phyloP scores from a whole-genome alignment of 139 green algal species.

The Dunaliella sp. region DNA sequence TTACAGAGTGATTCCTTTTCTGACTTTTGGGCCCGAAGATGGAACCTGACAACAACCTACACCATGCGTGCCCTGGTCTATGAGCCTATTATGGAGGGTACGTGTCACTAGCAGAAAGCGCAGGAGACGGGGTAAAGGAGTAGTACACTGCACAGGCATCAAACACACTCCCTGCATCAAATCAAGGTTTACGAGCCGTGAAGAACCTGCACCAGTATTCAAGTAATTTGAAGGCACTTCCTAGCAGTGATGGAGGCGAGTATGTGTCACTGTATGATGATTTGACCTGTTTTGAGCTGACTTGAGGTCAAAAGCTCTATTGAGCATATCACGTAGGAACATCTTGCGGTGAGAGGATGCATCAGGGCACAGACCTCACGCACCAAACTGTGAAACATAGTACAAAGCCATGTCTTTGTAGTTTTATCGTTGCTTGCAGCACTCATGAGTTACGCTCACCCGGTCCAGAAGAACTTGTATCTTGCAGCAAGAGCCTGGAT shows the following conservation, averaged over 20 bases:
- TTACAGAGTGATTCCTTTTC: slow-evolving; percentile 38
- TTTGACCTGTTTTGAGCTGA: too few species aligned
- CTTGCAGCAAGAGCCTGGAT: too few species aligned
- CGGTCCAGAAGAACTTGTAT: too few species aligned
- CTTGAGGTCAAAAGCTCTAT: too few species aligned
- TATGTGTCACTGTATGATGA: not conserved
- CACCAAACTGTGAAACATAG: too few species aligned
- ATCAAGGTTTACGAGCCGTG: not conserved
- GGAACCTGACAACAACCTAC: slow-evolving; percentile 50
- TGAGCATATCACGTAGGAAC: too few species aligned
- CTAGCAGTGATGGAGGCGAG: not conserved
- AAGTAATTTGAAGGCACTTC: not conserved
- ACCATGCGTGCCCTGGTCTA: slow-evolving; percentile 49
- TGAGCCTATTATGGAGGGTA: slow-evolving; percentile 48
- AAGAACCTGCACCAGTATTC: not conserved
- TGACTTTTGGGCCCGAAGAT: slow-evolving; percentile 53
- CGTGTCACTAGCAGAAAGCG: not conserved
- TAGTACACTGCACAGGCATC: not conserved
- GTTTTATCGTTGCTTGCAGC: too few species aligned
- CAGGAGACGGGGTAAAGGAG: too few species aligned
- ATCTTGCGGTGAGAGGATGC: too few species aligned
- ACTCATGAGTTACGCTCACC: too few species aligned
- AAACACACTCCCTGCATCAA: not conserved
- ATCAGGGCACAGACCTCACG: too few species aligned
- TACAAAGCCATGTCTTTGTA: too few species aligned